Evolutionary conservation across 1,284 basidiomycete genomes (phyloP).

Genomic region (Trametes pubescens): DNA sequence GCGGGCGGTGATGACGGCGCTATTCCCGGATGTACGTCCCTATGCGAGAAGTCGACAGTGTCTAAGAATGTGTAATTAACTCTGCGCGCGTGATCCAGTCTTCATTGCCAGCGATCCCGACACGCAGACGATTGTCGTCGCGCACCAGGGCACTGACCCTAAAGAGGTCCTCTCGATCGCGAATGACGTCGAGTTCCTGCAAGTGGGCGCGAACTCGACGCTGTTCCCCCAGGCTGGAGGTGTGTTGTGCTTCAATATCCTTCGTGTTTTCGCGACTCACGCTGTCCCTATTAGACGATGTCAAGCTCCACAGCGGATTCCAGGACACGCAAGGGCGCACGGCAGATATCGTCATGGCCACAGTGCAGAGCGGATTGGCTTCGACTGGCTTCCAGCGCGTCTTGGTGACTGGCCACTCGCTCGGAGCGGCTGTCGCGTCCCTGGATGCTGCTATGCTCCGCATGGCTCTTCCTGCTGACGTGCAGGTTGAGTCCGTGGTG

Average conservation of each 20-base stretch:
- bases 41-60: neutral
- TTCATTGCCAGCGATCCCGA: constrained; percentile 52
- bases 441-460: constrained; percentile 54
- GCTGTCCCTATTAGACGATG: constrained; percentile 31
- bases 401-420: constrained; percentile 46
- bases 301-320: constrained; percentile 55
- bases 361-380: constrained; percentile 47
- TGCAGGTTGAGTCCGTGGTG: constrained; percentile 48
- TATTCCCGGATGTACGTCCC: constrained; percentile 29
- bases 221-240: constrained; percentile 47
- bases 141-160: constrained; percentile 56
- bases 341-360: constrained; percentile 49
- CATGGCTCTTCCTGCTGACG: constrained; percentile 45
- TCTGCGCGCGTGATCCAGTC: constrained; percentile 25
- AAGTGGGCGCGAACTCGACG: constrained; percentile 47
- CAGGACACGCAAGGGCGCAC: constrained; percentile 54
- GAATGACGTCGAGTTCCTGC: constrained; percentile 51
- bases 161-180: constrained; percentile 51
- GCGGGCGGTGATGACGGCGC: constrained; percentile 62
- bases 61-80: neutral
- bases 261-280: neutral
- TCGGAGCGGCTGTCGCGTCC: constrained; percentile 54
- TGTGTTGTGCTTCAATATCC: constrained; percentile 10
- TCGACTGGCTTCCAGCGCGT: constrained; percentile 48
- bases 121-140: constrained; percentile 52